These are phyloP conservation scores for Guillardia theta DNA, from an alignment of 78 protist species.

Conservation along the genomic window DNA sequence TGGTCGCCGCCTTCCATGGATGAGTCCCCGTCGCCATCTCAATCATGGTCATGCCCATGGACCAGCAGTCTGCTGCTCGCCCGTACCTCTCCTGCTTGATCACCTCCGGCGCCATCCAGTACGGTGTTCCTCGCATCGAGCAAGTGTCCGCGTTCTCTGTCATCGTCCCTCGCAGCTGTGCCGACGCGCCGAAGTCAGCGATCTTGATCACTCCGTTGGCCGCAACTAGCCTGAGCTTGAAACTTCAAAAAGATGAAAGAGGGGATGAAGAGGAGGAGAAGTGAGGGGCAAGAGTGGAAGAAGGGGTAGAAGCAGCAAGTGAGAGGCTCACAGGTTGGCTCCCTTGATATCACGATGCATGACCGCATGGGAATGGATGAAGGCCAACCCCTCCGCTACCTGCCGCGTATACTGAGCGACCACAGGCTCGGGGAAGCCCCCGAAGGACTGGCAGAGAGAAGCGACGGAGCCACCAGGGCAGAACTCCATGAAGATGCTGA, in stretches of 20 bases:
- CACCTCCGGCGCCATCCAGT: conserved; percentile 15
- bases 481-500: conserved; percentile 44
- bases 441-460: not conserved
- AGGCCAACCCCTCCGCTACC: not conserved
- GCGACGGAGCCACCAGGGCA: conserved; percentile 45
- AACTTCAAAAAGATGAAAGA: not conserved
- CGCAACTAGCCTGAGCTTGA: not conserved
- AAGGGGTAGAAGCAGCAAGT: not conserved
- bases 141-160: not conserved
- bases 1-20: not conserved
- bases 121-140: not conserved
- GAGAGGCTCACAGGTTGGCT: not conserved
- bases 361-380: not conserved
- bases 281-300: not conserved
- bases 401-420: conserved; percentile 34
- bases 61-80: not conserved
- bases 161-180: not conserved
- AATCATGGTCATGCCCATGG: not conserved
- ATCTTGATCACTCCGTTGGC: conserved; percentile 13
- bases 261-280: not conserved
- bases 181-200: conserved; percentile 51
- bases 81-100: not conserved
- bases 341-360: not conserved
- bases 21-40: conserved; percentile 18
- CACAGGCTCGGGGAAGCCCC: conserved; percentile 5